Conservation (phyloP, 257 asterid species). For the Vinca minor region DNA sequence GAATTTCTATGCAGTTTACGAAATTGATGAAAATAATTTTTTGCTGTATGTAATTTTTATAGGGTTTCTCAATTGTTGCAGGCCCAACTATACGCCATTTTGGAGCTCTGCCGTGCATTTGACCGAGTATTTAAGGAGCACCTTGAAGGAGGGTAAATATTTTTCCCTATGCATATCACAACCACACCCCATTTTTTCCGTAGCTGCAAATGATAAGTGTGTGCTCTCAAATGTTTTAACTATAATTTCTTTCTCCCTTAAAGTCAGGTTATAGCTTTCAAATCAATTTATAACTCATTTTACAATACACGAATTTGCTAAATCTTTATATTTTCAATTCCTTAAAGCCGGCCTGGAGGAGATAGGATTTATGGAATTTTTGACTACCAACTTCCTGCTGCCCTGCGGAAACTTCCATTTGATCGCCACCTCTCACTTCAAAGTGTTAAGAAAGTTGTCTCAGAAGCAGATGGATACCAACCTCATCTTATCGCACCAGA, state of each 20-base stretch:
- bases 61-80: slow-evolving; percentile 11
- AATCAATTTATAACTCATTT: neutral
- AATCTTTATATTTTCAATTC: slow-evolving; percentile 5
- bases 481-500: slow-evolving; percentile 47
- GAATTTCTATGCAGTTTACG: neutral
- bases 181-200: neutral
- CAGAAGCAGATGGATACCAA: slow-evolving; percentile 44
- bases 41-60: neutral
- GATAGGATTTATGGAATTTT: slow-evolving; percentile 35
- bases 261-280: neutral
- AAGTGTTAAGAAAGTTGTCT: slow-evolving; percentile 35
- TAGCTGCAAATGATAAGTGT: too few relatives aligned
- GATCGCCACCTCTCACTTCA: slow-evolving; percentile 34
- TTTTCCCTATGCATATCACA: neutral
- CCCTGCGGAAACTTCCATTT: slow-evolving; percentile 36
- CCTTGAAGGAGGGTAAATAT: slow-evolving; percentile 44
- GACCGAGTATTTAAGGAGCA: slow-evolving; percentile 41
- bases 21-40: neutral
- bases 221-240: neutral
- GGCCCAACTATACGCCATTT: slow-evolving; percentile 35
- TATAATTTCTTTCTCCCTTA: neutral
- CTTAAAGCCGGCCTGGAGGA: slow-evolving; percentile 40
- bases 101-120: slow-evolving; percentile 44
- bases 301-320: neutral
- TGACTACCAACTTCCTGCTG: slow-evolving; percentile 41